phyloP scores from a whole-genome alignment of 306 rosid genomes.

The Sphenostylis stenocarpa region DNA sequence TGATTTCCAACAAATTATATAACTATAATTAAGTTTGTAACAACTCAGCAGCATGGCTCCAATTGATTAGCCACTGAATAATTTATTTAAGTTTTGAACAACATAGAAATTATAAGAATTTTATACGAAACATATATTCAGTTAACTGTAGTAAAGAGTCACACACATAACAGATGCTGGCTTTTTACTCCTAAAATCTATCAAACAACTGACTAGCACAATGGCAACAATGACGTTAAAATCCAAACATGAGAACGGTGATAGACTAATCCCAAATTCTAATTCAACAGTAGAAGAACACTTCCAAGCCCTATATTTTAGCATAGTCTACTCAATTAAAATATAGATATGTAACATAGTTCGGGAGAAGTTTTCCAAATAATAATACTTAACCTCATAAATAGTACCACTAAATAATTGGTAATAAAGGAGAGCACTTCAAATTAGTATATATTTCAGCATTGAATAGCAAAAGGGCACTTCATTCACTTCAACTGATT shows the following conservation, averaged over 20 bases:
- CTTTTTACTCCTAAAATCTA: constrained; percentile 6
- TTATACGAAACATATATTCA: background rate
- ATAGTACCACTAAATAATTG: background rate
- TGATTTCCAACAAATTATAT: background rate
- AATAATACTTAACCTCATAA: background rate
- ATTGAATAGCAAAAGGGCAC: background rate
- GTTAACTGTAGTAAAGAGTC: background rate
- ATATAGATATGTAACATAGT: background rate
- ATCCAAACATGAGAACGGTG: background rate
- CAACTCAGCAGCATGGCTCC: background rate
- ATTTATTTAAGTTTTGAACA: background rate
- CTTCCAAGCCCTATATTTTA: constrained; percentile 1
- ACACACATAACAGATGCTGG: background rate
- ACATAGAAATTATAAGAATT: background rate
- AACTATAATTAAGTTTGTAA: background rate
- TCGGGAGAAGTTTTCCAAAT: background rate
- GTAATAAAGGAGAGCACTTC: background rate
- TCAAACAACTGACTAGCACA: background rate
- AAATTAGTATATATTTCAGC: background rate
- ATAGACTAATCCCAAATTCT: background rate
- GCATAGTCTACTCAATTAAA: background rate
- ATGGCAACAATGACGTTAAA: background rate
- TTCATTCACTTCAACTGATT: constrained; percentile 10
- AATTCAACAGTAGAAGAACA: background rate
- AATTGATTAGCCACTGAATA: background rate